Percentiles rank a stretch among this genome's conserved stretches.
Conservation (phyloP, 495 filamentous ascomycete genomes). For the Apiosordaria backusii region DNA sequence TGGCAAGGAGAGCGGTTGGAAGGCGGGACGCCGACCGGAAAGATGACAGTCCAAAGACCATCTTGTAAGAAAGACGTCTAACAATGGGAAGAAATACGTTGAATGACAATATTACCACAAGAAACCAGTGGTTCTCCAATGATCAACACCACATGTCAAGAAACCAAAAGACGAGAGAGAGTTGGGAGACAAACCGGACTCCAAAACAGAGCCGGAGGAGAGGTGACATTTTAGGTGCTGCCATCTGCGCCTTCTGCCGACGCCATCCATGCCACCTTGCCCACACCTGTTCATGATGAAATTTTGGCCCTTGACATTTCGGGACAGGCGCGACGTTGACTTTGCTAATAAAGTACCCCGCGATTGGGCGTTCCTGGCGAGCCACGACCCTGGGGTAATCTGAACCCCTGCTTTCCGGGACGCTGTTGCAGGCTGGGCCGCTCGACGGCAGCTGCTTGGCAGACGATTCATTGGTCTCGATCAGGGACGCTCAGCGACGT, state of each 20-base stretch:
- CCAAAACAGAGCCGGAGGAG: not conserved
- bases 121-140: not conserved
- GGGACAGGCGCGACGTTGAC: not conserved
- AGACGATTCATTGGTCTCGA: not conserved
- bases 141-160: not conserved
- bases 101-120: not conserved
- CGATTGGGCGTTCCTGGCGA: not conserved
- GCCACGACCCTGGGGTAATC: not conserved
- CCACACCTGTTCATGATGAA: not conserved
- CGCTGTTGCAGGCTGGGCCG: not conserved
- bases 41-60: not conserved
- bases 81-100: not conserved
- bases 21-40: not conserved
- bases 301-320: not conserved
- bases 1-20: constrained; percentile 5
- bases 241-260: not conserved
- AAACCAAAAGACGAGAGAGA: not conserved
- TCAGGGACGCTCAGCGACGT: not conserved
- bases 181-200: not conserved
- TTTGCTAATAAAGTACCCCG: not conserved
- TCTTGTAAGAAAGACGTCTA: not conserved
- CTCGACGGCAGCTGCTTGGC: not conserved
- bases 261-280: not conserved
- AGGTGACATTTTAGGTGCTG: not conserved
- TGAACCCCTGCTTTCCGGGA: not conserved